These are phyloP conservation scores for Ganoderma sinense DNA, from an alignment of 1,284 basidiomycete genomes.

Conservation along the genomic window DNA sequence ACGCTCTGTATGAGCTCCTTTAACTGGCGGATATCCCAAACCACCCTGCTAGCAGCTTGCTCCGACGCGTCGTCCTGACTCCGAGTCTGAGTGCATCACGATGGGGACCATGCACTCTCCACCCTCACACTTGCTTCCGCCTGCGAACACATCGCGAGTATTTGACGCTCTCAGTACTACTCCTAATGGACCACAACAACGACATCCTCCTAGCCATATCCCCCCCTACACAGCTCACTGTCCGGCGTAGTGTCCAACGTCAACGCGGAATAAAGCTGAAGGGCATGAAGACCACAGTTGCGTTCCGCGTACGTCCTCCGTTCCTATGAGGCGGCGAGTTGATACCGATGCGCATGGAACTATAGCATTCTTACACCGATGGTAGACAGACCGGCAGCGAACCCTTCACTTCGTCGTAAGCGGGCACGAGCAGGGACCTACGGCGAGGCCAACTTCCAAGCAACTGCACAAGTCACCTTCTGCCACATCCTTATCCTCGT, in stretches of 20 bases:
- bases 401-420: too few species aligned
- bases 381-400: conserved; percentile 43
- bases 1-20: too few species aligned
- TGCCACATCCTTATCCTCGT: conserved; percentile 41
- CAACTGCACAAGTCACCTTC: conserved; percentile 44
- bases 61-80: background rate
- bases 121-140: background rate
- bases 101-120: background rate
- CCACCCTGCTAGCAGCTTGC: background rate
- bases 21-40: too few species aligned
- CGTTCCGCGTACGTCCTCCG: conserved; percentile 43
- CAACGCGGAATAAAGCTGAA: conserved; percentile 45
- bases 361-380: conserved; percentile 44
- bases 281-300: conserved; percentile 47
- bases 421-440: conserved; percentile 38
- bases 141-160: background rate
- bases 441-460: conserved; percentile 40
- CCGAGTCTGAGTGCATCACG: background rate
- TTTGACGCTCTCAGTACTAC: background rate
- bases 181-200: conserved; percentile 25
- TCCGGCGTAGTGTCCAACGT: conserved; percentile 44
- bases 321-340: background rate
- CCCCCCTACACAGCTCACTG: conserved; percentile 43
- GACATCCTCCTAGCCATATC: conserved; percentile 48
- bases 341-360: background rate